Evolutionary conservation across 805 yeast species (phyloP).

Genomic region (Lipomyces japonicus): DNA sequence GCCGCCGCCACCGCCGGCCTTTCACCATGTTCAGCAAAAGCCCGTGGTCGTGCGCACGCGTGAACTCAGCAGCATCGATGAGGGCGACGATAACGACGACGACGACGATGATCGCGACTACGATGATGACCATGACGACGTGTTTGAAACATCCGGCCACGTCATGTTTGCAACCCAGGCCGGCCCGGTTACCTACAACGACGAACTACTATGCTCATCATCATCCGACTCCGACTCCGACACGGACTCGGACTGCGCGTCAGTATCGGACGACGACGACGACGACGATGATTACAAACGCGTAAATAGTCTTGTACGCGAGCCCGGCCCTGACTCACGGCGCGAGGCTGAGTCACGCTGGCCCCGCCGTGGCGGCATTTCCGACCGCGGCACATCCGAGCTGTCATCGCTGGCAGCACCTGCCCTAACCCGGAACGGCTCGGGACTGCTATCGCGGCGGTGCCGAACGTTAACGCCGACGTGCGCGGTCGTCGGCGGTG

Average conservation of each 20-base stretch:
- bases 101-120: slow-evolving; percentile 37
- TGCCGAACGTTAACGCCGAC: no score
- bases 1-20: slow-evolving; percentile 9
- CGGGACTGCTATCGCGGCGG: no score
- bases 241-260: slow-evolving; percentile 32
- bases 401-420: not conserved
- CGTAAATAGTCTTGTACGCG: not conserved
- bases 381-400: not conserved
- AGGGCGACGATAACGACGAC: slow-evolving; percentile 30
- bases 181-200: slow-evolving; percentile 34
- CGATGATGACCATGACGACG: slow-evolving; percentile 19
- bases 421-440: no score
- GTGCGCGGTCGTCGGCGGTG: no score
- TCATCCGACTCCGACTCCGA: slow-evolving; percentile 37
- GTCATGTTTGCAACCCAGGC: no score
- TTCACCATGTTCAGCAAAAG: not conserved
- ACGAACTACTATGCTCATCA: slow-evolving; percentile 23
- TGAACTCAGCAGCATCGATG: not conserved
- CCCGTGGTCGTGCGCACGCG: not conserved
- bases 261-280: slow-evolving; percentile 30
- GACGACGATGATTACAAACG: not conserved
- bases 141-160: not conserved
- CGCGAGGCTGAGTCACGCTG: not conserved
- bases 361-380: no score
- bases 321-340: not conserved